Percentiles rank a stretch among this genome's conserved stretches.
Conservation (phyloP, 169 alveolate genomes). For the Hepatocystis sp. region DNA sequence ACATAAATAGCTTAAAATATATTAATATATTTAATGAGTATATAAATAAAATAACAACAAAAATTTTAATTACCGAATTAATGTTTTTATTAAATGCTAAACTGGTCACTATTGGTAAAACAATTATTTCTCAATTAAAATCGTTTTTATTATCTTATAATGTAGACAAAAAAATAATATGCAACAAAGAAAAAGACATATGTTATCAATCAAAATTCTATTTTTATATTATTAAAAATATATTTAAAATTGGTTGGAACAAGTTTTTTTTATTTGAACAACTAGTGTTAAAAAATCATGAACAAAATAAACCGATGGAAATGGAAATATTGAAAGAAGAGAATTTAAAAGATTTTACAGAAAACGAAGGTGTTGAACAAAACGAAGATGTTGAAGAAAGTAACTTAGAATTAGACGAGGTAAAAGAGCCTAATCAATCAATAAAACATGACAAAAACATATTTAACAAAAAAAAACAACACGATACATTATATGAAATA, state of each 20-base stretch:
- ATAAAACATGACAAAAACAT: too few relatives aligned
- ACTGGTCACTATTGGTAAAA: slow-evolving; percentile 24
- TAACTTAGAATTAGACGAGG: neutral
- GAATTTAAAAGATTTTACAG: too few relatives aligned
- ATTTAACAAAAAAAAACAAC: too few relatives aligned
- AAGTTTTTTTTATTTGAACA: slow-evolving; percentile 17
- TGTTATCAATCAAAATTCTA: slow-evolving; percentile 14
- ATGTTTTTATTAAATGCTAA: slow-evolving; percentile 35
- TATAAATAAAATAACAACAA: slow-evolving; percentile 26
- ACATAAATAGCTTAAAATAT: slow-evolving; percentile 13
- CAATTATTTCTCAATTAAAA: slow-evolving; percentile 9
- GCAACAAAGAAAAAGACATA: slow-evolving; percentile 1
- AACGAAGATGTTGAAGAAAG: slow-evolving; percentile 4
- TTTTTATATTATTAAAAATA: slow-evolving; percentile 27
- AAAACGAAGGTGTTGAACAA: too few relatives aligned
- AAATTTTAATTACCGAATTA: slow-evolving; percentile 48
- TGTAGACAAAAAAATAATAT: slow-evolving; percentile 2
- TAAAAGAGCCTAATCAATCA: too few relatives aligned
- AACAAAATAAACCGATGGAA: too few relatives aligned
- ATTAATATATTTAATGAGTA: slow-evolving; percentile 23
- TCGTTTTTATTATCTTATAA: slow-evolving; percentile 10
- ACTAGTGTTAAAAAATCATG: neutral
- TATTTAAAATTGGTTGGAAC: slow-evolving; percentile 28
- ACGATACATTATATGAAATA: too few relatives aligned
- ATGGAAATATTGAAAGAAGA: too few relatives aligned